phyloP scores from a whole-genome alignment of 1,284 basidiomycete species.

The Waitea zeae region DNA sequence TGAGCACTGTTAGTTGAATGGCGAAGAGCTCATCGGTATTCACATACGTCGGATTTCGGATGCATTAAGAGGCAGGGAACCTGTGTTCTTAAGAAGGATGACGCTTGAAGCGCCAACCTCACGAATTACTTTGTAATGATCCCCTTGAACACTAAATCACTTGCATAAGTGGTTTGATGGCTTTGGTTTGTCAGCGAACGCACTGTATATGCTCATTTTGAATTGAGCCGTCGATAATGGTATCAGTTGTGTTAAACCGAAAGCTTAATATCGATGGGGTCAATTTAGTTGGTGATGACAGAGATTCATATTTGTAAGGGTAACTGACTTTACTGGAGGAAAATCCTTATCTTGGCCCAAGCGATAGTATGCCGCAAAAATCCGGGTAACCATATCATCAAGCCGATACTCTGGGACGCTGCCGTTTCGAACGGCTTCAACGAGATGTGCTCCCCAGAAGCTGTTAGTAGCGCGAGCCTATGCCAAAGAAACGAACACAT shows the following conservation, averaged over 20 bases:
- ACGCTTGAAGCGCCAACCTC: constrained; percentile 44
- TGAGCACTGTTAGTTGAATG: neutral
- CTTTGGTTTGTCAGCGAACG: neutral
- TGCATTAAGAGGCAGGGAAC: neutral
- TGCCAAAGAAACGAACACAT: no score
- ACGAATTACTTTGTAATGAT: constrained; percentile 39
- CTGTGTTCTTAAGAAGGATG: constrained; percentile 22
- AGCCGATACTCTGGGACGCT: constrained; percentile 19
- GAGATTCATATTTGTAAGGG: neutral
- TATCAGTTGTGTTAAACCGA: constrained; percentile 9
- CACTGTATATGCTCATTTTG: neutral
- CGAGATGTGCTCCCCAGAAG: constrained; percentile 15
- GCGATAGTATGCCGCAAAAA: constrained; percentile 28
- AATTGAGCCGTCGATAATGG: neutral
- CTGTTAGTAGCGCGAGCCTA: constrained; percentile 8
- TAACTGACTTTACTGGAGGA: constrained; percentile 20
- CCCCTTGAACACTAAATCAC: constrained; percentile 47
- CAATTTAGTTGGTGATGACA: neutral
- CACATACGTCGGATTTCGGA: neutral
- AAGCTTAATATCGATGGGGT: constrained; percentile 22
- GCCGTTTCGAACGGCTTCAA: constrained; percentile 23
- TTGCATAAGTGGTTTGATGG: no score
- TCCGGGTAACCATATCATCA: constrained; percentile 15
- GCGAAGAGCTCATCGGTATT: no score
- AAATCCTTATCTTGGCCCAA: constrained; percentile 41